Conservation (phyloP, 176 grass and related monocot genomes). For the Phoenix roebelenii region DNA sequence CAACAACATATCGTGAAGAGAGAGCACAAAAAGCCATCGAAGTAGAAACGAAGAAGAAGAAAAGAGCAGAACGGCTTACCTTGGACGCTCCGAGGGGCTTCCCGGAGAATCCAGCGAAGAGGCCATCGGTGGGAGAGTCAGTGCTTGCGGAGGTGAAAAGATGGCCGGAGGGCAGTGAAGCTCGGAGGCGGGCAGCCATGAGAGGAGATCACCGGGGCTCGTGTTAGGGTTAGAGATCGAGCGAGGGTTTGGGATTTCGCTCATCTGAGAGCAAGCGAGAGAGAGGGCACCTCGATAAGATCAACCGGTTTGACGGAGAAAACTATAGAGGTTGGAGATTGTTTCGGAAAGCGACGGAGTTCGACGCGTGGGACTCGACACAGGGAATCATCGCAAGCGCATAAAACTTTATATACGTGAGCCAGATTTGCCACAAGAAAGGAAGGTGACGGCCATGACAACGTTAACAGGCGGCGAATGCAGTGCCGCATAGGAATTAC, state of each 20-base stretch:
- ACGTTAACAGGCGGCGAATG: too few species aligned
- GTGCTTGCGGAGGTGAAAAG: neutral
- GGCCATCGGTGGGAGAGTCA: conserved; percentile 2
- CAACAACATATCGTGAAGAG: neutral
- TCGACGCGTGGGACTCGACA: too few species aligned
- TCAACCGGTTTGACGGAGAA: too few species aligned
- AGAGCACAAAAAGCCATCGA: neutral
- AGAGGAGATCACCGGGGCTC: conserved; percentile 10
- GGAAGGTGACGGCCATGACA: too few species aligned
- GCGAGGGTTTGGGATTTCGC: conserved; percentile 17
- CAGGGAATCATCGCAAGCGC: too few species aligned
- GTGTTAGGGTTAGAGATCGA: neutral
- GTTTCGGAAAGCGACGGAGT: too few species aligned
- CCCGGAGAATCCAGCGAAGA: neutral
- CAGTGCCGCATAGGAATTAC: too few species aligned
- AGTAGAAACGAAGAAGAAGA: neutral
- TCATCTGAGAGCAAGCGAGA: conserved; percentile 31
- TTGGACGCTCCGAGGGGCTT: conserved; percentile 10
- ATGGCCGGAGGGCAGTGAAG: conserved; percentile 22
- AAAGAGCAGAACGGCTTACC: conserved; percentile 1
- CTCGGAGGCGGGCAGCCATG: conserved; percentile 37
- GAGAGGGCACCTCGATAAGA: neutral
- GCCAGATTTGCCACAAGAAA: too few species aligned
- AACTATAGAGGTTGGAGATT: too few species aligned
- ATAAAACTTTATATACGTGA: too few species aligned